phyloP scores from a whole-genome alignment of 257 asterid genomes.

The Solanum commersonii region DNA sequence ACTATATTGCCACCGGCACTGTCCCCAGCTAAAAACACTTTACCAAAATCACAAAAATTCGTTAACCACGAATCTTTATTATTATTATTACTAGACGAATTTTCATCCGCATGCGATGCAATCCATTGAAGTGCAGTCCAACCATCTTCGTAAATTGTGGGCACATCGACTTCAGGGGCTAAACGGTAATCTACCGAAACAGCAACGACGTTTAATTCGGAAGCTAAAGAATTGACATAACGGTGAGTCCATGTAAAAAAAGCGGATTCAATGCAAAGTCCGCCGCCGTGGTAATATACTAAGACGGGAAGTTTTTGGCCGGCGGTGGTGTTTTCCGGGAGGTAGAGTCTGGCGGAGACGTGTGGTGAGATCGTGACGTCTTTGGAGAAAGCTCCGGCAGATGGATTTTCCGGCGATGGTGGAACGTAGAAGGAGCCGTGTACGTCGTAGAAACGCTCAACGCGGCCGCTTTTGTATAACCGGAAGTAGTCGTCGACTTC shows the following conservation, averaged over 20 bases:
- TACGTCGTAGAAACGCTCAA: constrained; percentile 6
- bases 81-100: neutral
- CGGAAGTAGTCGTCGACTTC: constrained; percentile 9
- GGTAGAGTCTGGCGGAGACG: constrained; percentile 21
- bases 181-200: constrained; percentile 21
- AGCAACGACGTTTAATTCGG: neutral
- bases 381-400: constrained; percentile 6
- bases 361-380: constrained; percentile 9
- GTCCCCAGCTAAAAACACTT: constrained; percentile 14
- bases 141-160: constrained; percentile 14
- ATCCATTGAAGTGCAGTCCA: constrained; percentile 23
- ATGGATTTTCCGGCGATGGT: neutral
- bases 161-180: constrained; percentile 23
- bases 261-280: constrained; percentile 13
- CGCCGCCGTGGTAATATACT: constrained; percentile 25
- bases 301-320: constrained; percentile 14
- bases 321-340: neutral
- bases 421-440: neutral
- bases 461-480: constrained; percentile 18
- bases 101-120: neutral
- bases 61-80: constrained; percentile 10
- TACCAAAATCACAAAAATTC: constrained; percentile 6
- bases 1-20: constrained; percentile 22
- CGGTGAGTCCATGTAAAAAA: constrained; percentile 8
- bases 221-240: constrained; percentile 2